Percentiles rank a stretch among this genome's conserved stretches.
These are phyloP conservation scores for Westerdykella sp. DNA, from an alignment of 2,329 filamentous ascomycete genomes.

Conservation along the genomic window DNA sequence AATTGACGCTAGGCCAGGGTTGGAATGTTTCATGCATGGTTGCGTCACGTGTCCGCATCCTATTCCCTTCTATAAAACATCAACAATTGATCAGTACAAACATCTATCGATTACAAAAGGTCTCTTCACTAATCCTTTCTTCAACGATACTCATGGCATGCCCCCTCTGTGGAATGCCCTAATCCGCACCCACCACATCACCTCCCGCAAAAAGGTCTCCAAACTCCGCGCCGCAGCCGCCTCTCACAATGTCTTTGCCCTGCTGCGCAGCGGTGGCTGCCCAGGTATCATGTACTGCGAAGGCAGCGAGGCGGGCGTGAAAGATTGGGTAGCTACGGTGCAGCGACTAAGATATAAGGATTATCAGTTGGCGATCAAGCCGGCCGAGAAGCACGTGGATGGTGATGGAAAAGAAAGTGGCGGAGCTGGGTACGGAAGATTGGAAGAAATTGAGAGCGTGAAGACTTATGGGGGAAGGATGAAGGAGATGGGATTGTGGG, in stretches of 20 bases:
- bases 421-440: conserved; percentile 23
- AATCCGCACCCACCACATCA: conserved; percentile 76
- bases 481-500: conserved; percentile 52
- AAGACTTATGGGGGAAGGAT: conserved; percentile 59
- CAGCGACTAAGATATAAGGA: conserved; percentile 65
- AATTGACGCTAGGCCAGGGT: background rate
- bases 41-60: background rate
- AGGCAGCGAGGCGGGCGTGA: conserved; percentile 51
- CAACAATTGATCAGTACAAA: background rate
- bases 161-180: conserved; percentile 49
- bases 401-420: background rate
- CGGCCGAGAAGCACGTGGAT: conserved; percentile 33
- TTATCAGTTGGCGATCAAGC: conserved; percentile 57
- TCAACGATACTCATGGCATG: conserved; percentile 5
- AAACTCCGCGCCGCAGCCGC: conserved; percentile 59
- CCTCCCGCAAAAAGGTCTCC: conserved; percentile 66
- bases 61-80: background rate
- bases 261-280: conserved; percentile 61
- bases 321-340: conserved; percentile 59
- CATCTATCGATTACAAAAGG: background rate
- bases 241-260: conserved; percentile 54
- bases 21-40: background rate
- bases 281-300: conserved; percentile 78
- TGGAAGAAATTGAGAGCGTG: conserved; percentile 56
- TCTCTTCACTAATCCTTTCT: conserved; percentile 12